Conservation (phyloP, 371 early-diverging fungal genomes). For the Mucor velutinosus region DNA sequence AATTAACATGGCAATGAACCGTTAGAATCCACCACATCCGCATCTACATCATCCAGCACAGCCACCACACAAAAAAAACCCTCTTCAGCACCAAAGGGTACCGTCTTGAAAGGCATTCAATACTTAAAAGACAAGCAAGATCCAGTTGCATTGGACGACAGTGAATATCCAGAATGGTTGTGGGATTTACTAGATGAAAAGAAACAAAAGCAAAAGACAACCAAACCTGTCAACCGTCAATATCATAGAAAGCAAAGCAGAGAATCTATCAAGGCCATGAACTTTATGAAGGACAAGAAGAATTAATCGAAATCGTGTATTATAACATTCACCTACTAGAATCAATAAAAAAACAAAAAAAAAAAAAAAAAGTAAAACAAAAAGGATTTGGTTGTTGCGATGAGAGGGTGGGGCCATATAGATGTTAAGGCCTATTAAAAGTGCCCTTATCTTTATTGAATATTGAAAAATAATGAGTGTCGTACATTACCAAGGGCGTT, state of each 20-base stretch:
- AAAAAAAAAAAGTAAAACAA: no score
- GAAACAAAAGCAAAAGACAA: conserved; percentile 50
- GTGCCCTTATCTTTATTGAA: background rate
- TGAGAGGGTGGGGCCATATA: no score
- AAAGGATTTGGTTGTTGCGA: no score
- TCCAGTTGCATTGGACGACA: conserved; percentile 85
- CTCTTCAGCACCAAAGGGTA: conserved; percentile 70
- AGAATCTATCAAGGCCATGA: conserved; percentile 68
- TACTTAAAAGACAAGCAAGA: conserved; percentile 80
- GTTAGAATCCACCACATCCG: background rate
- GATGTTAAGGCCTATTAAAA: no score
- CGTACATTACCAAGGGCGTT: conserved; percentile 26
- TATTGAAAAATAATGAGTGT: background rate
- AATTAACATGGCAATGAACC: background rate
- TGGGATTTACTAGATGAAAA: conserved; percentile 83
- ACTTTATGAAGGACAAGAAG: conserved; percentile 83
- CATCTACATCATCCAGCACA: background rate
- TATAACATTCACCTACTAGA: background rate
- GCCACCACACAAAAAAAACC: conserved; percentile 11
- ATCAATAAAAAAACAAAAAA: background rate
- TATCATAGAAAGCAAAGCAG: conserved; percentile 69
- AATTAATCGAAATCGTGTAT: conserved; percentile 37
- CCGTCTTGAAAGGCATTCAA: conserved; percentile 84
- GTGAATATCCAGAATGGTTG: conserved; percentile 91
- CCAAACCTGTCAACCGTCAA: conserved; percentile 57